Evolutionary conservation across 2,329 filamentous ascomycete species (phyloP).

Genomic region (Tolypocladium capitatum): DNA sequence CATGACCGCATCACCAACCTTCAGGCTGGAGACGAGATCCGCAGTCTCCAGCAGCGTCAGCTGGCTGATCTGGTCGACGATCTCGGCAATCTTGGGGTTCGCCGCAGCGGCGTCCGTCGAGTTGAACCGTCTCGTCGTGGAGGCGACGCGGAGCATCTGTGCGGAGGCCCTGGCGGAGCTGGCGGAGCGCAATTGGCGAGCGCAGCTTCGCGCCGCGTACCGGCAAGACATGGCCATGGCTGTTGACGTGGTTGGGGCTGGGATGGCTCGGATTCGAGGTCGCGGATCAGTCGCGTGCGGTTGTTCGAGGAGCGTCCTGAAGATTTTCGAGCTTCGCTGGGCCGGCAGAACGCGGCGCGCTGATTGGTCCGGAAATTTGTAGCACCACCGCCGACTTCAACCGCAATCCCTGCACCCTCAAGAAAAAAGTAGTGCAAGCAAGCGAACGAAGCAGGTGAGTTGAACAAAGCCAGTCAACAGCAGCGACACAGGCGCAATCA

Average conservation of each 20-base stretch:
- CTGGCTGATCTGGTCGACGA: slow-evolving; percentile 98
- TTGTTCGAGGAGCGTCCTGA: slow-evolving; percentile 15
- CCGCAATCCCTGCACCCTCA: slow-evolving; percentile 16
- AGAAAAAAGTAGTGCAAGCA: slow-evolving; percentile 15
- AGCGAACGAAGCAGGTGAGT: slow-evolving; percentile 7
- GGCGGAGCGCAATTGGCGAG: slow-evolving; percentile 44
- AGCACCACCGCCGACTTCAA: slow-evolving; percentile 19
- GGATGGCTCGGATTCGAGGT: neutral
- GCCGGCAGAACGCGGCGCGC: slow-evolving; percentile 5
- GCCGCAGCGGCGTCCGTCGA: slow-evolving; percentile 58
- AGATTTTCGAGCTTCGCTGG: slow-evolving; percentile 28
- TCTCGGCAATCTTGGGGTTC: slow-evolving; percentile 85
- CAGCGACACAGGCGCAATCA: slow-evolving; percentile 24
- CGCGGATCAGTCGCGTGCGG: slow-evolving; percentile 7
- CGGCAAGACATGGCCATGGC: slow-evolving; percentile 51
- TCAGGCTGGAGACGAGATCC: slow-evolving; percentile 85
- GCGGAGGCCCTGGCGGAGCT: slow-evolving; percentile 32
- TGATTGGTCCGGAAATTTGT: slow-evolving; percentile 26
- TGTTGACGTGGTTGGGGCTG: slow-evolving; percentile 14
- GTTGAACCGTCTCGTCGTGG: slow-evolving; percentile 64
- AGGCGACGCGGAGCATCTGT: slow-evolving; percentile 31
- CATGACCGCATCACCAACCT: slow-evolving; percentile 45
- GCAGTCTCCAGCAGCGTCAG: slow-evolving; percentile 96
- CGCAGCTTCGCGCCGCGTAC: slow-evolving; percentile 51
- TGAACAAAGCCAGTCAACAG: slow-evolving; percentile 10